These are phyloP conservation scores for Smallanthus sonchifolius DNA, from an alignment of 129 eudicot genomes.

Conservation along the genomic window DNA sequence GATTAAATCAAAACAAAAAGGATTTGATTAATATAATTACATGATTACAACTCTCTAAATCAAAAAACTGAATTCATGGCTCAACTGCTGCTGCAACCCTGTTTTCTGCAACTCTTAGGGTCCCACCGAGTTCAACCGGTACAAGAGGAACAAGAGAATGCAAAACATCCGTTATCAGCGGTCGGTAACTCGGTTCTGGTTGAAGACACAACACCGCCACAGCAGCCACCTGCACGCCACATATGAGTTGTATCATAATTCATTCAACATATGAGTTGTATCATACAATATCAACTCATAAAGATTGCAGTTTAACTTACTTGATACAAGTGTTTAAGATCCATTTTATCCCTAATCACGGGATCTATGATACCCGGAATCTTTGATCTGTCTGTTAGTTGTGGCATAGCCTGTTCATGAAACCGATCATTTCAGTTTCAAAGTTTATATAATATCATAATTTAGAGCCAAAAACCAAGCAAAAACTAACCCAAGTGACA, in stretches of 20 bases:
- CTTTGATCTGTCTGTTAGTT: conserved; percentile 65
- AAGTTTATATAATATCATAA: not conserved
- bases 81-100: conserved; percentile 25
- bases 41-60: not conserved
- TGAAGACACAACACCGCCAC: conserved; percentile 94
- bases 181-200: conserved; percentile 92
- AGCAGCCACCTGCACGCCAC: conserved; percentile 74
- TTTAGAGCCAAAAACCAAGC: not conserved
- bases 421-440: not conserved
- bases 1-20: no score
- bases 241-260: not conserved
- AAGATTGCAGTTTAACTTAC: conserved; percentile 26
- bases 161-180: conserved; percentile 84
- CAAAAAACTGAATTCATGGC: conserved; percentile 14
- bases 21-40: conserved; percentile 14
- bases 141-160: conserved; percentile 91
- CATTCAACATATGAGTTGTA: not conserved
- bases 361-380: conserved; percentile 78
- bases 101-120: conserved; percentile 45
- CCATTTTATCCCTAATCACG: conserved; percentile 68
- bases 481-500: conserved; percentile 67
- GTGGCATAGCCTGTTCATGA: conserved; percentile 77
- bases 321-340: conserved; percentile 87
- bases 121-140: conserved; percentile 85
- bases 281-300: not conserved